Evolutionary conservation across 2,329 filamentous ascomycete species (phyloP).

Genomic region (Colletotrichum sp.): DNA sequence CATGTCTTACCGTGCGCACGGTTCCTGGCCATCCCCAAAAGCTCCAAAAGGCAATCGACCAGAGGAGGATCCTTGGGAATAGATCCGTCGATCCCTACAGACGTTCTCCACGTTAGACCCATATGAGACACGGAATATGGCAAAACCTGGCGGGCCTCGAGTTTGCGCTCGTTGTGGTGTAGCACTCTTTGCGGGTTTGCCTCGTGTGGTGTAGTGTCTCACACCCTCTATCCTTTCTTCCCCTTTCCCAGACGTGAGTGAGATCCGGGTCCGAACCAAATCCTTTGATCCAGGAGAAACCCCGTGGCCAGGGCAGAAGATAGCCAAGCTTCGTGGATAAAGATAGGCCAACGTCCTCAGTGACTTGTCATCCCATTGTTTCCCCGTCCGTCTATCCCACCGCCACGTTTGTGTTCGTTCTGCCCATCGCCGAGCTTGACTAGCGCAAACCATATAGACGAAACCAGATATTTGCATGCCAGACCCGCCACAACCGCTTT

Average conservation of each 20-base stretch:
- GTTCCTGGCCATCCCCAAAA: neutral
- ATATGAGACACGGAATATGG: slow-evolving; percentile 5
- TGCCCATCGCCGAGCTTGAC: neutral
- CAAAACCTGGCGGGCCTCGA: neutral
- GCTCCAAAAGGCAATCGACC: neutral
- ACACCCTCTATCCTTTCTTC: neutral
- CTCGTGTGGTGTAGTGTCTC: neutral
- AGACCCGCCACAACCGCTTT: neutral
- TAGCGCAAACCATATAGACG: neutral
- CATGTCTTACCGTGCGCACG: neutral
- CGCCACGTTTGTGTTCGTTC: neutral
- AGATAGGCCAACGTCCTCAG: neutral
- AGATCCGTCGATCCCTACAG: slow-evolving; percentile 7
- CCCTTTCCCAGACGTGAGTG: neutral
- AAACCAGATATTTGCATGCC: neutral
- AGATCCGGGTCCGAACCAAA: neutral
- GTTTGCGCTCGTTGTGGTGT: neutral
- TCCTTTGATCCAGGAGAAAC: neutral
- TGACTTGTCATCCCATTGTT: neutral
- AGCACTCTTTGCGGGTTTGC: neutral
- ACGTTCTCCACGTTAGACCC: neutral
- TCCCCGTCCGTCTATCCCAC: neutral
- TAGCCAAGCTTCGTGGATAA: neutral
- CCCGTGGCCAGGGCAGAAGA: neutral
- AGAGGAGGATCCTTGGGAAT: neutral